These are phyloP conservation scores for Ogataea polymorpha DNA, from an alignment of 805 yeast species.

Conservation along the genomic window DNA sequence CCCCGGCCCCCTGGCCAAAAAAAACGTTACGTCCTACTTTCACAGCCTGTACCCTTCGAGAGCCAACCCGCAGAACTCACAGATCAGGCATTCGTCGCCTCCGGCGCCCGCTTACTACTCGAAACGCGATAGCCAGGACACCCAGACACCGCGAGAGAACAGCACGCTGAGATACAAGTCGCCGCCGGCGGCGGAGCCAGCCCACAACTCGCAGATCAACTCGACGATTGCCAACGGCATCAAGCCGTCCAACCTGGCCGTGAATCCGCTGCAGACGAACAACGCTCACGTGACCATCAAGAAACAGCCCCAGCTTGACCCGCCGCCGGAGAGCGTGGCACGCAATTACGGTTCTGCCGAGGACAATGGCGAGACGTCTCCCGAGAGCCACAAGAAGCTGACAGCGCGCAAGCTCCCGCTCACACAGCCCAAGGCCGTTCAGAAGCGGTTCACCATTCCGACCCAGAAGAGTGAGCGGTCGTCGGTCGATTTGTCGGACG, in stretches of 20 bases:
- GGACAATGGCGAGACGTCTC: constrained; percentile 14
- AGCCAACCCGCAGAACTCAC: constrained; percentile 10
- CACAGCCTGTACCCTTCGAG: constrained; percentile 49
- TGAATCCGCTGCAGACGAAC: constrained; percentile 64
- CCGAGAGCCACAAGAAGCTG: constrained; percentile 10
- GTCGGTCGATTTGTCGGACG: constrained; percentile 27
- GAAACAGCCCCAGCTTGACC: constrained; percentile 42
- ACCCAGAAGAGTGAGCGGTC: constrained; percentile 14
- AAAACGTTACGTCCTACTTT: constrained; percentile 65
- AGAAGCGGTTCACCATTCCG: constrained; percentile 22
- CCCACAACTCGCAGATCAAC: constrained; percentile 16
- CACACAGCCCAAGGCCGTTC: constrained; percentile 2
- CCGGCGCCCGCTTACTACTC: constrained; percentile 14
- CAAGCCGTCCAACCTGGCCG: constrained; percentile 64
- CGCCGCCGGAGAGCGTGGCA: constrained; percentile 4
- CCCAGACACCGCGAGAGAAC: background rate
- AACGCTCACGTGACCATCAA: constrained; percentile 69
- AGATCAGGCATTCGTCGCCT: constrained; percentile 2
- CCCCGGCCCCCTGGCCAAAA: constrained; percentile 72
- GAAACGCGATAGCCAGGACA: constrained; percentile 18
- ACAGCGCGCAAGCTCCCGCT: constrained; percentile 1
- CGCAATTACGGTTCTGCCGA: constrained; percentile 35
- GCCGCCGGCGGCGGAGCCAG: background rate
- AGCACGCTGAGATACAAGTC: background rate
- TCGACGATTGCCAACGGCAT: constrained; percentile 32